phyloP scores from a whole-genome alignment of 73 alveolate genomes.

The Durusdinium trenchii region DNA sequence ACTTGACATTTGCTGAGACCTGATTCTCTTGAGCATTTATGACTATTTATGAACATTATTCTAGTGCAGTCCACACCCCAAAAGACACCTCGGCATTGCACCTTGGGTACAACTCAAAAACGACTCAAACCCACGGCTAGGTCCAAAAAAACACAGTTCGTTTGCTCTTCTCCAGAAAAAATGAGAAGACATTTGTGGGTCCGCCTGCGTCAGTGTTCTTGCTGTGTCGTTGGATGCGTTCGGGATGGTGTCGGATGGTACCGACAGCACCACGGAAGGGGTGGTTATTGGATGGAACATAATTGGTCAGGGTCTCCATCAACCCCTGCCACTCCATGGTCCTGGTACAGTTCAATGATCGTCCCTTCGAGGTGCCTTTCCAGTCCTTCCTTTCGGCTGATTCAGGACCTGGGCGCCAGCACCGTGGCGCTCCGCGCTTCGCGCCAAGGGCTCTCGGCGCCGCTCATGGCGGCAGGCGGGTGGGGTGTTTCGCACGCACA shows the following conservation, averaged over 20 bases:
- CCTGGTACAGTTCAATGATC: background rate
- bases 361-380: background rate
- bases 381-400: background rate
- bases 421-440: slow-evolving; percentile 42
- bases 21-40: too few relatives aligned
- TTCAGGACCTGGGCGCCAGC: slow-evolving; percentile 61
- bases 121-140: too few relatives aligned
- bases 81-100: too few relatives aligned
- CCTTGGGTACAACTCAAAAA: too few relatives aligned
- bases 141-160: too few relatives aligned
- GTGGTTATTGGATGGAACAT: background rate
- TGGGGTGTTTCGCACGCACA: background rate
- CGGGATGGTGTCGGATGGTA: background rate
- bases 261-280: background rate
- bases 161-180: too few relatives aligned
- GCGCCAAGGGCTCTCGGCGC: slow-evolving; percentile 63
- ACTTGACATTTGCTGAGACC: too few relatives aligned
- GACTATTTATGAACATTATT: too few relatives aligned
- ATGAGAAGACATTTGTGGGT: too few relatives aligned
- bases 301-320: background rate
- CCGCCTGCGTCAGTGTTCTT: too few relatives aligned
- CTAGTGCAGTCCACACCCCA: too few relatives aligned
- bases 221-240: background rate
- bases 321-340: background rate
- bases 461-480: slow-evolving; percentile 67